Conservation (phyloP, 179 eudicot genomes). For the Beta corolliflora region DNA sequence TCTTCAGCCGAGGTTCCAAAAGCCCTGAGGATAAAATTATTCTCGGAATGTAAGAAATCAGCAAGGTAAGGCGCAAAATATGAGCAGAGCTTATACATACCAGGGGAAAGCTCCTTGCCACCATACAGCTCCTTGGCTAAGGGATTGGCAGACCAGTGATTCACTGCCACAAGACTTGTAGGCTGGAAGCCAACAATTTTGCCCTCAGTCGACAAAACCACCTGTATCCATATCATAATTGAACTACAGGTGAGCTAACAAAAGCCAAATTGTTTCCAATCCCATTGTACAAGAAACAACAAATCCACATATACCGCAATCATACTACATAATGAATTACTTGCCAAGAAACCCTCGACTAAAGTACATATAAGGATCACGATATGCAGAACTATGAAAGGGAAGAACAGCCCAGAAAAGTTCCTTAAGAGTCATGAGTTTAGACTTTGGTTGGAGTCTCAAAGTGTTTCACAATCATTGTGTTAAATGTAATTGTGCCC, state of each 20-base stretch:
- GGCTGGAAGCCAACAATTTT: conserved; percentile 78
- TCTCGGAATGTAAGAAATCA: conserved; percentile 4
- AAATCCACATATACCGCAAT: neutral
- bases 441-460: neutral
- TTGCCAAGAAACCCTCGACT: neutral
- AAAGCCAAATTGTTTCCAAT: neutral
- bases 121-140: conserved; percentile 71
- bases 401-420: neutral
- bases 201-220: conserved; percentile 68
- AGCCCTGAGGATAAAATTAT: conserved; percentile 44
- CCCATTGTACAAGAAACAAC: neutral
- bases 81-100: conserved; percentile 33
- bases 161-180: conserved; percentile 73
- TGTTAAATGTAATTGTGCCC: neutral
- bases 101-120: conserved; percentile 69
- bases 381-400: neutral
- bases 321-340: neutral
- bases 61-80: neutral
- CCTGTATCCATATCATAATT: conserved; percentile 41
- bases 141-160: conserved; percentile 84
- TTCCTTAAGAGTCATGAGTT: neutral
- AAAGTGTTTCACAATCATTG: neutral
- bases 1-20: conserved; percentile 61
- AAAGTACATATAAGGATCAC: neutral
- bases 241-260: neutral